A percentile compares a stretch with the other conserved stretches of the same genome.
These are phyloP conservation scores for Thelonectria discophora DNA, from an alignment of 2,329 filamentous ascomycete species.

Conservation along the genomic window DNA sequence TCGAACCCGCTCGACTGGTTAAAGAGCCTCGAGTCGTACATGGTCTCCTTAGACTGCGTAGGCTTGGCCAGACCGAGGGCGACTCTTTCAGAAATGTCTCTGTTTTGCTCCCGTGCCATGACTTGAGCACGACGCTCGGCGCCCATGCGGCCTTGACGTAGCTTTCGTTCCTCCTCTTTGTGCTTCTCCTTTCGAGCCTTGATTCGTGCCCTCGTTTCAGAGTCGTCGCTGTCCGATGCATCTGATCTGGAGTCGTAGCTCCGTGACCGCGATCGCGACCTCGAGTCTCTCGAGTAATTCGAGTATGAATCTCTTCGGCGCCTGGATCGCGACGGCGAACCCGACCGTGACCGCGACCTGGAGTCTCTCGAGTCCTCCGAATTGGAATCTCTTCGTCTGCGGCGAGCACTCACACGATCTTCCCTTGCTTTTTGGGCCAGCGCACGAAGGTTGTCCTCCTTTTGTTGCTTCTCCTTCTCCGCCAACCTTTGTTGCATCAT, in stretches of 20 bases:
- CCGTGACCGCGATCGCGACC: conserved; percentile 50
- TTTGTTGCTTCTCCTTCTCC: conserved; percentile 94
- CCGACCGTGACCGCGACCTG: conserved; percentile 35
- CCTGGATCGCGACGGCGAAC: conserved; percentile 42
- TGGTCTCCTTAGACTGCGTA: conserved; percentile 88
- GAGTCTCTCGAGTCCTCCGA: conserved; percentile 49
- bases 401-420: conserved; percentile 69
- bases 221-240: conserved; percentile 67
- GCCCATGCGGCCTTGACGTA: conserved; percentile 95
- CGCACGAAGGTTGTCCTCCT: conserved; percentile 89
- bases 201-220: conserved; percentile 78
- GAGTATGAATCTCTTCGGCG: no score
- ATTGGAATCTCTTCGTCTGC: conserved; percentile 51
- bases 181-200: conserved; percentile 79
- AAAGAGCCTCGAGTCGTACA: conserved; percentile 97
- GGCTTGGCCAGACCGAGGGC: conserved; percentile 94
- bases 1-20: conserved; percentile 94
- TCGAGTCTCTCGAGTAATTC: conserved; percentile 48
- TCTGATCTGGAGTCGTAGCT: conserved; percentile 64
- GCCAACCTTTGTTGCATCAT: conserved; percentile 96
- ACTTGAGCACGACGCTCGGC: conserved; percentile 90
- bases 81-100: conserved; percentile 97
- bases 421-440: conserved; percentile 92
- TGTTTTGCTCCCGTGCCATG: conserved; percentile 93
- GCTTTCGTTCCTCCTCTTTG: conserved; percentile 85